phyloP scores from a whole-genome alignment of 106 monocot genomes.

The Apostasia ramifera region DNA sequence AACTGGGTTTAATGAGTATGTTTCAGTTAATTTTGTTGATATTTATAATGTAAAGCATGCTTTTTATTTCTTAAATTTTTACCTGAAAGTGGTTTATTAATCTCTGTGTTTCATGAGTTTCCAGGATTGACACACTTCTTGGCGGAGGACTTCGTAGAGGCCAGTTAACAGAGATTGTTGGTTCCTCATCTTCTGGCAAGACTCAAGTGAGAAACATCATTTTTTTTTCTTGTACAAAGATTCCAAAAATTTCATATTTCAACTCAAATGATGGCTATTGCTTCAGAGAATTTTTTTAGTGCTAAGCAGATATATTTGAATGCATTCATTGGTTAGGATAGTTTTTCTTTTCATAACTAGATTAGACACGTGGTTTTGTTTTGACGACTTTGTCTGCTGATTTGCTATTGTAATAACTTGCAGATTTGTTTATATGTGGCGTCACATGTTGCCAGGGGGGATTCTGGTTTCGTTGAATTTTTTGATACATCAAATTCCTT shows the following conservation, averaged over 20 bases:
- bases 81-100: neutral
- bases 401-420: conserved; percentile 15
- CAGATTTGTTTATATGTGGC: conserved; percentile 73
- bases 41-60: neutral
- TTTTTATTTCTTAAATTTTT: neutral
- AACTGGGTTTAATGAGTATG: conserved; percentile 70
- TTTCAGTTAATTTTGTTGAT: conserved; percentile 9
- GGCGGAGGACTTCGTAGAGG: conserved; percentile 79
- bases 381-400: neutral
- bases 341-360: neutral
- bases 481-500: conserved; percentile 96
- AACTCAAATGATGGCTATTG: no score
- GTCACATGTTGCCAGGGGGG: conserved; percentile 37
- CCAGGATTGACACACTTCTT: conserved; percentile 75
- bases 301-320: no score
- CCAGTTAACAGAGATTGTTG: conserved; percentile 72
- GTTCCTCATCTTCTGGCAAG: conserved; percentile 90
- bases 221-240: no score
- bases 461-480: conserved; percentile 49
- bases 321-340: no score
- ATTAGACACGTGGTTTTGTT: neutral
- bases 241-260: no score
- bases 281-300: no score
- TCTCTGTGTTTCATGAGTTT: conserved; percentile 8
- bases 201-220: conserved; percentile 61